phyloP scores from a whole-genome alignment of 2,329 filamentous ascomycete genomes.

The Ilyonectria sp. region DNA sequence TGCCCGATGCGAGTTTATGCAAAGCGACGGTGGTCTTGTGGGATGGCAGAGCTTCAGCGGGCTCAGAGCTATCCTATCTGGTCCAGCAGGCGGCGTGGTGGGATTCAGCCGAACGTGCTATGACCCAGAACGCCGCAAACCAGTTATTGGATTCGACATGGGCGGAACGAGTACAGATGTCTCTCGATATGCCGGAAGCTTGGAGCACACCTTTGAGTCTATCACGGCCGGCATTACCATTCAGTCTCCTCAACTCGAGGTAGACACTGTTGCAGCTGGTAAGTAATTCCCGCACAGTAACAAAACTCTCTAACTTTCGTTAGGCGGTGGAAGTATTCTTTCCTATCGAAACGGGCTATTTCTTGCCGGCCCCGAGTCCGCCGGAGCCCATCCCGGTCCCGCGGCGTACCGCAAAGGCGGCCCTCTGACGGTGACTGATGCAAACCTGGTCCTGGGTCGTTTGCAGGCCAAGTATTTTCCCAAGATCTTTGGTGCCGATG shows the following conservation, averaged over 20 bases:
- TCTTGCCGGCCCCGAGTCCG: constrained; percentile 80
- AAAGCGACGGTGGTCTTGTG: constrained; percentile 68
- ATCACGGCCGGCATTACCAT: constrained; percentile 85
- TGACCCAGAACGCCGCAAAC: constrained; percentile 75
- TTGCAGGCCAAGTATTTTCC: constrained; percentile 76
- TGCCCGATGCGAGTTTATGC: constrained; percentile 49
- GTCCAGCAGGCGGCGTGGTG: constrained; percentile 82
- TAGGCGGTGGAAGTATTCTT: constrained; percentile 78
- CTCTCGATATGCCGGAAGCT: constrained; percentile 71
- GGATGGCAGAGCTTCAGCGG: constrained; percentile 77
- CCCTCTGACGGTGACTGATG: constrained; percentile 80
- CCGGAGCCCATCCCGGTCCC: constrained; percentile 79
- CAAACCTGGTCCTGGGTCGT: constrained; percentile 78
- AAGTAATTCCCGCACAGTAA: neutral
- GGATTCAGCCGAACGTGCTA: constrained; percentile 83
- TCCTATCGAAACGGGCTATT: constrained; percentile 82
- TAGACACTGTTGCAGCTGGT: constrained; percentile 70
- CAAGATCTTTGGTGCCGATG: constrained; percentile 79
- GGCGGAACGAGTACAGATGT: constrained; percentile 82
- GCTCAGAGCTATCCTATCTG: constrained; percentile 78
- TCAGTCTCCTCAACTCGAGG: constrained; percentile 84
- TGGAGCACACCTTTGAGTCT: constrained; percentile 74
- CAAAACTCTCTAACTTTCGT: constrained; percentile 66
- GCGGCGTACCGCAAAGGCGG: constrained; percentile 81
- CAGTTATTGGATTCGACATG: constrained; percentile 84